phyloP scores from a whole-genome alignment of 2,329 filamentous ascomycete species.

The Fusarium mexicanum region DNA sequence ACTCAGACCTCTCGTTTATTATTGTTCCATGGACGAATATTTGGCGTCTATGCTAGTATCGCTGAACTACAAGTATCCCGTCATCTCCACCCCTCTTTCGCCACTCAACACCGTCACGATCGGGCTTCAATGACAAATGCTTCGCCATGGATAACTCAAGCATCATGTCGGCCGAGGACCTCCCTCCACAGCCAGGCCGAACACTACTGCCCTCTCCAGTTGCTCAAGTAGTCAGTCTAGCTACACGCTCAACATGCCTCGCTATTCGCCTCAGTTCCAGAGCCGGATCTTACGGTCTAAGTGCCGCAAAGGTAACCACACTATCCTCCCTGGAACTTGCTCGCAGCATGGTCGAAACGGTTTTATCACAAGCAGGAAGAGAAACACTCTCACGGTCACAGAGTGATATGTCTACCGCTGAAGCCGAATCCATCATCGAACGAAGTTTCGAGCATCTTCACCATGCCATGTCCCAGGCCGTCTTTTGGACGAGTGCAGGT shows the following conservation, averaged over 20 bases:
- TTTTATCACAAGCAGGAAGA: constrained; percentile 62
- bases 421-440: constrained; percentile 67
- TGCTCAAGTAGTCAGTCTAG: constrained; percentile 68
- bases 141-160: constrained; percentile 36
- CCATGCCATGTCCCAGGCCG: constrained; percentile 64
- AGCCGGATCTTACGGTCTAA: constrained; percentile 62
- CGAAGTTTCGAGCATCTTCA: constrained; percentile 66
- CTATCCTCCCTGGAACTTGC: constrained; percentile 67
- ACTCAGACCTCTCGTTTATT: neutral
- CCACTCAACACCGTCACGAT: neutral
- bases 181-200: constrained; percentile 41
- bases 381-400: constrained; percentile 58
- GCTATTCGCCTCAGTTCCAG: constrained; percentile 63
- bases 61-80: neutral
- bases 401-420: constrained; percentile 58
- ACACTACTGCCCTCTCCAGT: constrained; percentile 68
- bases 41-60: neutral
- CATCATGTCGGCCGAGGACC: constrained; percentile 23
- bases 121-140: constrained; percentile 11
- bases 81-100: neutral
- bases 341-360: constrained; percentile 63
- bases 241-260: constrained; percentile 68
- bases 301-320: constrained; percentile 65
- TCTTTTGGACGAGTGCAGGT: constrained; percentile 69
- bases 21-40: neutral